Evolutionary conservation across 2,329 filamentous ascomycete genomes (phyloP).

Genomic region (Fusarium sarcochroum): DNA sequence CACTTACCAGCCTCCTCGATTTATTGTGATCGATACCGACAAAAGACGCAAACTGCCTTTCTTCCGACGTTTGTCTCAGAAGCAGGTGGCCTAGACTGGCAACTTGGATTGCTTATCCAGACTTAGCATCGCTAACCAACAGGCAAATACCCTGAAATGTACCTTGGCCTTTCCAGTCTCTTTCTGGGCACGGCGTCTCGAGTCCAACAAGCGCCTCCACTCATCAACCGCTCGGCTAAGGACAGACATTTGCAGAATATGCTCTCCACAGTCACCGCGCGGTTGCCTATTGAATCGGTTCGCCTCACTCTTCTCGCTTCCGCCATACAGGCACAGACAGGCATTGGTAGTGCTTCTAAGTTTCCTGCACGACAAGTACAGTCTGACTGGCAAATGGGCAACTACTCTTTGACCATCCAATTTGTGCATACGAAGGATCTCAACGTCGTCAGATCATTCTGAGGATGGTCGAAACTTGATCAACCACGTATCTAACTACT

Average conservation of each 20-base stretch:
- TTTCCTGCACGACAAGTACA: slow-evolving; percentile 18
- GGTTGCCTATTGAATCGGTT: slow-evolving; percentile 24
- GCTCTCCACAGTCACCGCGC: slow-evolving; percentile 27
- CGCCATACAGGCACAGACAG: slow-evolving; percentile 11
- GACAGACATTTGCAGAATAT: slow-evolving; percentile 28
- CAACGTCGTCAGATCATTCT: slow-evolving; percentile 4
- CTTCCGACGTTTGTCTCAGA: slow-evolving; percentile 41
- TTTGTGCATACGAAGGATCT: slow-evolving; percentile 5
- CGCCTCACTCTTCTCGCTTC: slow-evolving; percentile 31
- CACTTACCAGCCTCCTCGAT: slow-evolving; percentile 4
- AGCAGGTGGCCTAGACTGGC: slow-evolving; percentile 35
- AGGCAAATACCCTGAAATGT: slow-evolving; percentile 34
- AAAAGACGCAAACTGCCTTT: slow-evolving; percentile 17
- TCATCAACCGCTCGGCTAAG: slow-evolving; percentile 43
- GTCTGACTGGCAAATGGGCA: slow-evolving; percentile 21
- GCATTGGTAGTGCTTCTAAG: slow-evolving; percentile 7
- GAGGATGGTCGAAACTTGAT: background rate
- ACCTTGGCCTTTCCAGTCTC: slow-evolving; percentile 23
- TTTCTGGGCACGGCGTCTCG: slow-evolving; percentile 20
- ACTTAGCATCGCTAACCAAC: slow-evolving; percentile 31
- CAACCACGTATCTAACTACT: slow-evolving; percentile 10
- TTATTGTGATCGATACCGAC: background rate
- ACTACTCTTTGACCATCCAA: slow-evolving; percentile 1
- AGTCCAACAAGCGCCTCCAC: slow-evolving; percentile 43
- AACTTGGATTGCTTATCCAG: slow-evolving; percentile 37